Evolutionary conservation across 495 filamentous ascomycete species (phyloP).

Genomic region (Rusavskia elegans): DNA sequence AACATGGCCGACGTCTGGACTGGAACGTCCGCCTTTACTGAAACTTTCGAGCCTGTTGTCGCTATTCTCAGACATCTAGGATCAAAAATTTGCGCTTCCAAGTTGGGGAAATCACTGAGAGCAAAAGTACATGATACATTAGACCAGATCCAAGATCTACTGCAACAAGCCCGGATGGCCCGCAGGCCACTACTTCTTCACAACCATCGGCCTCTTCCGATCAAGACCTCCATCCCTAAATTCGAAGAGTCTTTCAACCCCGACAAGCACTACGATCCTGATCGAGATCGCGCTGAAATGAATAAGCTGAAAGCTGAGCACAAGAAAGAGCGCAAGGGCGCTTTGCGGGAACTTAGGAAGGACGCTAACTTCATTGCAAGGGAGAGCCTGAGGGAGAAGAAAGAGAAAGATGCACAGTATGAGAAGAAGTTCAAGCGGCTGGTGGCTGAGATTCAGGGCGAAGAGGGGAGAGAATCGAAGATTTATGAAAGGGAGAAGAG

Average conservation of each 20-base stretch:
- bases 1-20: slow-evolving; percentile 46
- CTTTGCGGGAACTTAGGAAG: slow-evolving; percentile 84
- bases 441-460: slow-evolving; percentile 85
- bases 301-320: slow-evolving; percentile 72
- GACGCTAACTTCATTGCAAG: slow-evolving; percentile 82
- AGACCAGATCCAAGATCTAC: slow-evolving; percentile 21
- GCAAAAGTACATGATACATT: background rate
- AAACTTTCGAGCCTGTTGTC: slow-evolving; percentile 49
- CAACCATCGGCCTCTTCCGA: slow-evolving; percentile 74
- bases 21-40: slow-evolving; percentile 51
- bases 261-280: slow-evolving; percentile 87
- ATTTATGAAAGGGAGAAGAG: slow-evolving; percentile 77
- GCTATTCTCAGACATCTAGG: slow-evolving; percentile 37
- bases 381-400: slow-evolving; percentile 81
- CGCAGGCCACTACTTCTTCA: slow-evolving; percentile 77
- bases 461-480: slow-evolving; percentile 76
- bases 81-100: slow-evolving; percentile 30
- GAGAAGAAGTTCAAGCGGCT: slow-evolving; percentile 87
- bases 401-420: slow-evolving; percentile 75
- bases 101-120: slow-evolving; percentile 4
- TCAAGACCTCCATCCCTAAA: slow-evolving; percentile 79
- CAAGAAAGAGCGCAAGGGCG: slow-evolving; percentile 91
- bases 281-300: slow-evolving; percentile 68
- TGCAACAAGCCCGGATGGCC: slow-evolving; percentile 38
- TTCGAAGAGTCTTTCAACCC: slow-evolving; percentile 95